Evolutionary conservation across 129 eudicot species (phyloP), one percentile per base, ranked within the genome.

Genomic region (Chrysanthemum makinoi): DNA sequence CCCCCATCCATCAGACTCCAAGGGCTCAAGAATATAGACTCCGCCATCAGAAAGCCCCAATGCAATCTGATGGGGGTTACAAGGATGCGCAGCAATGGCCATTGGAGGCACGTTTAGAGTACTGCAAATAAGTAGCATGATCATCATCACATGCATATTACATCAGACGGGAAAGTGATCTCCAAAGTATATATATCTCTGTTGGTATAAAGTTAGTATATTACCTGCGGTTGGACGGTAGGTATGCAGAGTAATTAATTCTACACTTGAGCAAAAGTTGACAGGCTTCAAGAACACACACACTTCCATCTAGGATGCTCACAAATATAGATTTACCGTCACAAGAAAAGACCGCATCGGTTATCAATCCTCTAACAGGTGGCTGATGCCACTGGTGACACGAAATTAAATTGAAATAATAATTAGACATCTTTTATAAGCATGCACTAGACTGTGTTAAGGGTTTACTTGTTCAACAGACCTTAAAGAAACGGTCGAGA

Each of bases 1-100:
- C 24, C 24, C 24, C 24, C 24, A 22, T 22, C 24, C 1, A 22
- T 87, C 87, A 7, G 81, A 67, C 68, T 84, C 85, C 0, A 62
- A 76, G 10, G 89, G 92, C 76, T 87, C 89, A 6, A 87, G 53
- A 33, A 84, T 74, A 16, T 64, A 58, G 47, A 79, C 83, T 2
- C 83, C 70, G 4, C 92, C 92, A 58, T 87, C 88, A 1, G 82
- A 58, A 6, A 84, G 81, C 61, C 92, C 92, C 20, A 87, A 6
- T 7, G 85, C 87, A 35, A 86, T n/a, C 47, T 82, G 86, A 73
- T 75, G 82, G 1, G 78, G 82, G 9, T 75, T 72, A 1, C 33
- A 50, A 18, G 89, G 89, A 70, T 85, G 86, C 44, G 86, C 84
- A 30, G 86, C 78, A 39, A 85, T 60, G 5, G 72, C 80, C 18